Conservation (phyloP, 768 basidiomycete species). For the Lactifluus echinatus region DNA sequence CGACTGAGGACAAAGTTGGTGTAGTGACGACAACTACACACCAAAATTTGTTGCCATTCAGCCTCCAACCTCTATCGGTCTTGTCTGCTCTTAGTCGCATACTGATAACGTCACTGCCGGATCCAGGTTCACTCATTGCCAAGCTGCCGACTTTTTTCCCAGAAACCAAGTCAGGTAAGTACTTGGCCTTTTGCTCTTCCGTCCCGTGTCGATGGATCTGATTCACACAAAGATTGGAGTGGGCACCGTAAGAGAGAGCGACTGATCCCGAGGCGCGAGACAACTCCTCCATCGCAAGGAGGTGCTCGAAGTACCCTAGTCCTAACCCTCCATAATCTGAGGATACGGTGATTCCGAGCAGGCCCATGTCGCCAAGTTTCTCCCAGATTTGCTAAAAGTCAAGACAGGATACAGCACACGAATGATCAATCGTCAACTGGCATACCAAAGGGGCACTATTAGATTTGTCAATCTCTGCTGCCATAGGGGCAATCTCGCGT, state of each 20-base stretch:
- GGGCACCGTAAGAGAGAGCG: slow-evolving; percentile 86
- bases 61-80: slow-evolving; percentile 60
- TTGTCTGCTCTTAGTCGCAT: slow-evolving; percentile 82
- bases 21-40: slow-evolving; percentile 28
- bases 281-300: slow-evolving; percentile 90
- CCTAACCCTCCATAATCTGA: slow-evolving; percentile 75
- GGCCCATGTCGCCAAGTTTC: slow-evolving; percentile 86
- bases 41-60: slow-evolving; percentile 96
- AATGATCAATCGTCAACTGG: neutral
- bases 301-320: slow-evolving; percentile 80
- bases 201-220: slow-evolving; percentile 79
- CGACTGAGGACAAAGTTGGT: neutral
- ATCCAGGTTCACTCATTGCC: slow-evolving; percentile 91
- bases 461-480: slow-evolving; percentile 76
- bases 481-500: slow-evolving; percentile 77
- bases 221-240: slow-evolving; percentile 76
- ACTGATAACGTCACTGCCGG: slow-evolving; percentile 92
- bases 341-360: slow-evolving; percentile 80
- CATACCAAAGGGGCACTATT: slow-evolving; percentile 74
- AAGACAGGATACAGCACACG: neutral
- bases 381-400: slow-evolving; percentile 69
- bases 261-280: slow-evolving; percentile 88
- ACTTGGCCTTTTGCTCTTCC: slow-evolving; percentile 72
- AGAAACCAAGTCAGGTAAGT: slow-evolving; percentile 69
- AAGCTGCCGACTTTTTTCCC: slow-evolving; percentile 83